phyloP scores from a whole-genome alignment of 192 early-diverging fungal genomes.

The Coemansia sp. region DNA sequence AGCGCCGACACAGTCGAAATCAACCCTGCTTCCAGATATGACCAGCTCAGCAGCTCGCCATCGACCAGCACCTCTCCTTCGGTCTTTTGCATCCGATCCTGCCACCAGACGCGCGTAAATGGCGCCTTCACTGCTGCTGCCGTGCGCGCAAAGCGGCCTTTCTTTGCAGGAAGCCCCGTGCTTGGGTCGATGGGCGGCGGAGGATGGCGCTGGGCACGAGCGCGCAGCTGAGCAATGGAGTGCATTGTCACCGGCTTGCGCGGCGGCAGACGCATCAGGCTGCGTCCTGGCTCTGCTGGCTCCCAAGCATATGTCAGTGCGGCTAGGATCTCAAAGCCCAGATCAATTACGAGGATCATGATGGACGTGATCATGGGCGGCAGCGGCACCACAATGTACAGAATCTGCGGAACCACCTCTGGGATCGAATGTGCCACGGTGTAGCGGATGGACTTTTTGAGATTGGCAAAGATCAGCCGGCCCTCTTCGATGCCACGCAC shows the following conservation, averaged over 20 bases:
- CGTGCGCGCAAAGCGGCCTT: conserved; percentile 25
- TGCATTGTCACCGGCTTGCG: conserved; percentile 82
- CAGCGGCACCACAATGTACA: conserved; percentile 83
- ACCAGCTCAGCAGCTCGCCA: conserved; percentile 71
- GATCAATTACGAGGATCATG: conserved; percentile 86
- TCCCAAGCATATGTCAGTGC: conserved; percentile 93
- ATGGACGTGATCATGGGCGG: conserved; percentile 79
- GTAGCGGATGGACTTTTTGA: conserved; percentile 95
- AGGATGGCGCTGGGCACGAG: conserved; percentile 52
- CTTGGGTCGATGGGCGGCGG: conserved; percentile 52
- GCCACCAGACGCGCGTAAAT: conserved; percentile 61
- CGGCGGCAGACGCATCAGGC: conserved; percentile 86
- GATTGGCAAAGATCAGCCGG: conserved; percentile 90
- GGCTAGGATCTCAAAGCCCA: conserved; percentile 89
- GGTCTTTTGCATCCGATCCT: conserved; percentile 60
- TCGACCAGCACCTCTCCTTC: conserved; percentile 91
- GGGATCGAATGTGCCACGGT: conserved; percentile 89
- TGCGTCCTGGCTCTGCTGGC: conserved; percentile 68
- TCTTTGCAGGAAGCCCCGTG: conserved; percentile 51
- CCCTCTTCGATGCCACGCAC: conserved; percentile 93
- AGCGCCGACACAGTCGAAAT: conserved; percentile 74
- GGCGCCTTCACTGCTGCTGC: conserved; percentile 36
- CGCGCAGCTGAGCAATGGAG: conserved; percentile 70
- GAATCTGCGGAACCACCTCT: conserved; percentile 81
- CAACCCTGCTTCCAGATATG: conserved; percentile 82